phyloP scores from a whole-genome alignment of 768 basidiomycete genomes.

The Pisolithus sp. region DNA sequence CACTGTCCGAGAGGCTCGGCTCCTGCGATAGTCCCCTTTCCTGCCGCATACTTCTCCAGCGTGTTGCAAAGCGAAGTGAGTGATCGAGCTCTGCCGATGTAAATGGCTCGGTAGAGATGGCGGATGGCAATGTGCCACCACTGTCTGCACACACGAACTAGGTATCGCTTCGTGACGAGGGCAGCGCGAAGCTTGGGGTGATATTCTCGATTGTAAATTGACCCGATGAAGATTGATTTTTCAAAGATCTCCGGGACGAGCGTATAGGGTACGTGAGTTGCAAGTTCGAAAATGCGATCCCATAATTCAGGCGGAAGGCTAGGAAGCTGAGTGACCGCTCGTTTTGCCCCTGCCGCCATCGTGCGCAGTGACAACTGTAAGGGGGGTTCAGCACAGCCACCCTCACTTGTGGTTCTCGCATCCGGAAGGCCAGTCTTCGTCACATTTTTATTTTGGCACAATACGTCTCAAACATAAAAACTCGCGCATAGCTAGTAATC shows the following conservation, averaged over 20 bases:
- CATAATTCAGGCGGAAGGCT: constrained; percentile 22
- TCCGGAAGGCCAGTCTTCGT: too few species aligned
- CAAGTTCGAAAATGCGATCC: constrained; percentile 17
- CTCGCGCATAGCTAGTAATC: too few species aligned
- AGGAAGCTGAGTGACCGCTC: neutral
- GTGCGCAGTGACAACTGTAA: too few species aligned
- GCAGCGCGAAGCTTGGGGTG: constrained; percentile 8
- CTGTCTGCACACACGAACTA: constrained; percentile 25
- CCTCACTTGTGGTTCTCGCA: too few species aligned
- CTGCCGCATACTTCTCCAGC: constrained; percentile 7
- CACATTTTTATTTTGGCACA: too few species aligned
- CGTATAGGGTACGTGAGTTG: constrained; percentile 13
- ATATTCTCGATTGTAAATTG: constrained; percentile 1
- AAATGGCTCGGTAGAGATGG: constrained; percentile 20
- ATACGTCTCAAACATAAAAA: too few species aligned
- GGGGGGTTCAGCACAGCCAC: too few species aligned
- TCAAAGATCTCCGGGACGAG: constrained; percentile 20
- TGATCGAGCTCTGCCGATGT: constrained; percentile 13
- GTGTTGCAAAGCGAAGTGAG: constrained; percentile 14
- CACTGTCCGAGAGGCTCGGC: constrained; percentile 14
- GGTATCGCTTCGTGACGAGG: constrained; percentile 20
- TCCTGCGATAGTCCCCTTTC: constrained; percentile 7
- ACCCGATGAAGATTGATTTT: constrained; percentile 8
- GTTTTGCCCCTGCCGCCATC: neutral
- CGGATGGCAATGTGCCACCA: constrained; percentile 23